Conservation (phyloP, 2,329 filamentous ascomycete species). For the Berkeleyomyces basicola region DNA sequence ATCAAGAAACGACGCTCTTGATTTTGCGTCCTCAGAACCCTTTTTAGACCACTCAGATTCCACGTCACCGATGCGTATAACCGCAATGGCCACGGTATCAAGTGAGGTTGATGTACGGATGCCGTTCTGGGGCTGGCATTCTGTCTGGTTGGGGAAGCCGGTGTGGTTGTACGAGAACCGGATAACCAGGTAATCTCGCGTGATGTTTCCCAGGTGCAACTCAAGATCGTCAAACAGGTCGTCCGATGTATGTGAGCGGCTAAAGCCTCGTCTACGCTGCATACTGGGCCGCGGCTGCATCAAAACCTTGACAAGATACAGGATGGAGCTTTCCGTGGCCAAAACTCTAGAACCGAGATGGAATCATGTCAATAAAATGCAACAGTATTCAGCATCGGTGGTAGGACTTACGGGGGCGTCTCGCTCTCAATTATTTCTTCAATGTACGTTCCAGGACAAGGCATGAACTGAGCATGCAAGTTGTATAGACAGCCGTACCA, state of each 20-base stretch:
- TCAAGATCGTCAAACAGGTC: conserved; percentile 43
- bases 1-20: conserved; percentile 22
- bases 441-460: conserved; percentile 25
- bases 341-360: conserved; percentile 22
- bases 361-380: background rate
- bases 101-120: conserved; percentile 25
- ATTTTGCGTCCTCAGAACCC: conserved; percentile 19
- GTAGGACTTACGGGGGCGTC: conserved; percentile 24
- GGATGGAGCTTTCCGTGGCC: conserved; percentile 26
- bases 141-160: conserved; percentile 26
- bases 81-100: conserved; percentile 35
- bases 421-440: conserved; percentile 32
- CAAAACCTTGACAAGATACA: conserved; percentile 32
- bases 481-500: conserved; percentile 34
- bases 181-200: conserved; percentile 34
- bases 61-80: conserved; percentile 31
- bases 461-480: conserved; percentile 29
- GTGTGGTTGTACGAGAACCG: conserved; percentile 39
- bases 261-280: background rate
- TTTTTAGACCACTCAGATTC: conserved; percentile 32
- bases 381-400: background rate
- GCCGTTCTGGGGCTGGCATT: conserved; percentile 3
- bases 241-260: conserved; percentile 24
- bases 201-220: conserved; percentile 33
- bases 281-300: conserved; percentile 6